These are phyloP conservation scores for Chlamydomonas sp. DNA, from an alignment of 139 green algal species.

Conservation along the genomic window DNA sequence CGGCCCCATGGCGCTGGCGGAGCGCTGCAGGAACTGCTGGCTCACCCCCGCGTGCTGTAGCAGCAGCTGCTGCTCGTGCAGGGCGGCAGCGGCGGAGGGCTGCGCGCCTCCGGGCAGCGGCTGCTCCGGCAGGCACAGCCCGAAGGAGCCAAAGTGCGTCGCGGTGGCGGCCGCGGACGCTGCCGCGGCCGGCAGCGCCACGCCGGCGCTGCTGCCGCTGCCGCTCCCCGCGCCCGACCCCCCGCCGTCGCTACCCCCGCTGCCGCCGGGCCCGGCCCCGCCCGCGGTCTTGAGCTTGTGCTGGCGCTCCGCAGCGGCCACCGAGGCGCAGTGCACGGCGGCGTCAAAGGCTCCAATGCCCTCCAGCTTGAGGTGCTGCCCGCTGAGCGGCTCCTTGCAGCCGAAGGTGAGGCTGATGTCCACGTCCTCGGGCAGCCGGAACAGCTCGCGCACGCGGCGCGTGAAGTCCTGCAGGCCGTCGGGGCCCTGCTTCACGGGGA, in stretches of 20 bases:
- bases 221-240: background rate
- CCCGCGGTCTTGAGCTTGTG: conserved; percentile 52
- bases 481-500: conserved; percentile 68
- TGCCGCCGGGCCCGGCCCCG: background rate
- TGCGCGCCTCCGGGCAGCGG: too few relatives aligned
- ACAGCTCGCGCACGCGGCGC: conserved; percentile 58
- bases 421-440: conserved; percentile 68
- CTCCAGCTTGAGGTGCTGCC: conserved; percentile 72
- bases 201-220: background rate
- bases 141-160: too few relatives aligned
- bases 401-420: conserved; percentile 75
- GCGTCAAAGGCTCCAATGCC: conserved; percentile 74
- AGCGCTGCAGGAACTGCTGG: too few relatives aligned
- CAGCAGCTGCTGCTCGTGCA: too few relatives aligned
- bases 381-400: conserved; percentile 74
- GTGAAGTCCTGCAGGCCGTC: conserved; percentile 70
- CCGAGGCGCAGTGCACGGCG: conserved; percentile 71
- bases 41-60: too few relatives aligned
- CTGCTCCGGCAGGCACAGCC: too few relatives aligned
- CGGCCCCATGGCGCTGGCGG: too few relatives aligned
- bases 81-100: too few relatives aligned
- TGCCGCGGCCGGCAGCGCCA: too few relatives aligned
- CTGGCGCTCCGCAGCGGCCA: conserved; percentile 67
- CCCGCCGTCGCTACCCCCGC: background rate
- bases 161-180: too few relatives aligned